Evolutionary conservation across 2,329 filamentous ascomycete genomes (phyloP).

Genomic region (Thielaviopsis musarum): DNA sequence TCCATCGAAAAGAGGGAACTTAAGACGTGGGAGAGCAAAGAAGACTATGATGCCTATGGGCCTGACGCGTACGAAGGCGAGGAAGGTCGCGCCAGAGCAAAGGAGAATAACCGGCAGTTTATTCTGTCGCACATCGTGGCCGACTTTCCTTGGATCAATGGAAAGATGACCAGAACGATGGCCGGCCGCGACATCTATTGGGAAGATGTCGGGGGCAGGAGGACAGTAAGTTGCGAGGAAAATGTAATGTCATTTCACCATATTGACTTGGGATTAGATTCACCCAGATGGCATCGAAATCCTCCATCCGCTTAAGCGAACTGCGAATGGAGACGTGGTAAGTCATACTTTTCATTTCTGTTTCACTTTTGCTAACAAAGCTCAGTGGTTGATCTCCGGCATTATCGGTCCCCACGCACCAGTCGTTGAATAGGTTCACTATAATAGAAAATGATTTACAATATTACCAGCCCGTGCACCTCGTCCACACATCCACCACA

Average conservation of each 20-base stretch:
- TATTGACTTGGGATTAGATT: conserved; percentile 30
- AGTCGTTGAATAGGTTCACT: too few species aligned
- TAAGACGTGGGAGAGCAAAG: conserved; percentile 72
- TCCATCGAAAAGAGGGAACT: conserved; percentile 61
- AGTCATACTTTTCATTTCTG: conserved; percentile 16
- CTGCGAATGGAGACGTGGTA: conserved; percentile 72
- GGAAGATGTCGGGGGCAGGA: conserved; percentile 53
- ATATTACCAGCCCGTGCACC: conserved; percentile 52
- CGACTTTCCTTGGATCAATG: conserved; percentile 56
- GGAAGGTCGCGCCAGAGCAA: conserved; percentile 59
- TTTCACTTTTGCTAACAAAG: neutral
- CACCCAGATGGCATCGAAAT: conserved; percentile 72
- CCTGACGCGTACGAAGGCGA: conserved; percentile 58
- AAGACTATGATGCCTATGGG: conserved; percentile 53
- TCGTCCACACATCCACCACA: conserved; percentile 59
- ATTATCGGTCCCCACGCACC: neutral
- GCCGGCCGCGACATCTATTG: conserved; percentile 64
- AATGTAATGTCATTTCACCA: neutral
- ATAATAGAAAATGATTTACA: neutral
- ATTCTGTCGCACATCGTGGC: conserved; percentile 74
- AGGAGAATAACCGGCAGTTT: conserved; percentile 60
- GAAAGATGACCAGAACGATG: conserved; percentile 47
- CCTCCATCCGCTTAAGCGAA: conserved; percentile 52
- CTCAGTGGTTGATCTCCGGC: neutral
- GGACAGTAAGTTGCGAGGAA: conserved; percentile 36